Conservation (phyloP, 139 green algal species). For the Edaphochlamys debaryana region DNA sequence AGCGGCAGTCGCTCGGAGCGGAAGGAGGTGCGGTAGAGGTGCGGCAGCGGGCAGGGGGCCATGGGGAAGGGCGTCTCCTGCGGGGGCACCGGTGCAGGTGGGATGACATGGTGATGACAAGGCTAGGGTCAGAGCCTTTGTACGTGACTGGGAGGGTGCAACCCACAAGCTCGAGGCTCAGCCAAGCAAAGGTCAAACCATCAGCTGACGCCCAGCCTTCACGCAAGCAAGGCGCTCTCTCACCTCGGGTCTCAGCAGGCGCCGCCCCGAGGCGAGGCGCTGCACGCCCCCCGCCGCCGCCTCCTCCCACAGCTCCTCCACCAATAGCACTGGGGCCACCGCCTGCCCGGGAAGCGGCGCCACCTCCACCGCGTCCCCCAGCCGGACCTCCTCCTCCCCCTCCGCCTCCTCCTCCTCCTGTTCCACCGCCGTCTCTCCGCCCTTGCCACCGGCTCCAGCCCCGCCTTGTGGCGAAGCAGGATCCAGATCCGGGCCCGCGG, state of each 20-base stretch:
- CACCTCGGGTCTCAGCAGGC: constrained; percentile 26
- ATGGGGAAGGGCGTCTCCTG: constrained; percentile 38
- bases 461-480: no score
- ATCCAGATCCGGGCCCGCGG: no score
- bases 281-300: not conserved
- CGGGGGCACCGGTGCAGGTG: not conserved
- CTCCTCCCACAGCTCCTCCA: constrained; percentile 45
- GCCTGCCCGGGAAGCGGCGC: constrained; percentile 35
- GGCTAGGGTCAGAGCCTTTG: not conserved
- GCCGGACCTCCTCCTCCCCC: not conserved
- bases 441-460: no score
- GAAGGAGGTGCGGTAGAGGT: constrained; percentile 28
- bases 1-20: constrained; percentile 31
- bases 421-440: no score
- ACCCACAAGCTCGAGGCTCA: no score
- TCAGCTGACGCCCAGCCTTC: no score
- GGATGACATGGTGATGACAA: no score
- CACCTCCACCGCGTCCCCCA: constrained; percentile 23
- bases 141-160: not conserved
- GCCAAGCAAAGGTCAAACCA: no score
- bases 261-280: constrained; percentile 1
- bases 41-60: constrained; percentile 19
- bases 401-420: not conserved
- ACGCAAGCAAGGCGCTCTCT: no score
- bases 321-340: constrained; percentile 5